Conservation (phyloP, 2,329 filamentous ascomycete genomes). For the Calonectria naviculata region DNA sequence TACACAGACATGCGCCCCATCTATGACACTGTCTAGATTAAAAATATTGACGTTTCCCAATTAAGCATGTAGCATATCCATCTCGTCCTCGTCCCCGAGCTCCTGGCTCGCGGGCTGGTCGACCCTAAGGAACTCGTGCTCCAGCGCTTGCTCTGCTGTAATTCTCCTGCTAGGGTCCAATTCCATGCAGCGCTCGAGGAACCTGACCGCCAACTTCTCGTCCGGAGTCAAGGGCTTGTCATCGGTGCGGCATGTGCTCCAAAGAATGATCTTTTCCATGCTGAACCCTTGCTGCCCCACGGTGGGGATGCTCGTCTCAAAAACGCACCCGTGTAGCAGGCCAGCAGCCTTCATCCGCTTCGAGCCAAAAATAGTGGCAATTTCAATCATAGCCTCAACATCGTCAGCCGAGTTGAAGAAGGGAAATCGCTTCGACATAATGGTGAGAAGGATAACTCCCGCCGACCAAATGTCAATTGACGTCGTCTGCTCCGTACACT, state of each 20-base stretch:
- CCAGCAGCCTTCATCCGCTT: constrained; percentile 86
- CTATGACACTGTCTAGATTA: background rate
- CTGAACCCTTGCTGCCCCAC: constrained; percentile 87
- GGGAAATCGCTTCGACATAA: constrained; percentile 90
- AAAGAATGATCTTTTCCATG: constrained; percentile 93
- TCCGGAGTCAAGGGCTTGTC: constrained; percentile 68
- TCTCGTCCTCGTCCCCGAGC: constrained; percentile 62
- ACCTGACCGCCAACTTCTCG: constrained; percentile 79
- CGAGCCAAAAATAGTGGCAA: constrained; percentile 92
- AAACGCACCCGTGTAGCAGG: constrained; percentile 87
- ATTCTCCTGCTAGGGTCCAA: constrained; percentile 80
- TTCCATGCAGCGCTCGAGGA: constrained; percentile 79
- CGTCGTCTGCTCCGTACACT: constrained; percentile 94
- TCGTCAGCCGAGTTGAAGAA: constrained; percentile 99
- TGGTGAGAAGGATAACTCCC: constrained; percentile 96
- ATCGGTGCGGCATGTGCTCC: constrained; percentile 85
- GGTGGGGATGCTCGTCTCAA: constrained; percentile 93
- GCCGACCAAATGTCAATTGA: constrained; percentile 98
- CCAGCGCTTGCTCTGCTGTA: constrained; percentile 78
- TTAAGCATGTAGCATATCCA: constrained; percentile 58
- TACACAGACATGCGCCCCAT: constrained; percentile 13
- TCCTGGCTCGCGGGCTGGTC: constrained; percentile 43
- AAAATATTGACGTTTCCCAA: background rate
- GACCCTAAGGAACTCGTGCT: constrained; percentile 74
- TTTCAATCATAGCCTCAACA: constrained; percentile 96